phyloP scores from a whole-genome alignment of 331 rosid genomes.

The Quercus phellos region DNA sequence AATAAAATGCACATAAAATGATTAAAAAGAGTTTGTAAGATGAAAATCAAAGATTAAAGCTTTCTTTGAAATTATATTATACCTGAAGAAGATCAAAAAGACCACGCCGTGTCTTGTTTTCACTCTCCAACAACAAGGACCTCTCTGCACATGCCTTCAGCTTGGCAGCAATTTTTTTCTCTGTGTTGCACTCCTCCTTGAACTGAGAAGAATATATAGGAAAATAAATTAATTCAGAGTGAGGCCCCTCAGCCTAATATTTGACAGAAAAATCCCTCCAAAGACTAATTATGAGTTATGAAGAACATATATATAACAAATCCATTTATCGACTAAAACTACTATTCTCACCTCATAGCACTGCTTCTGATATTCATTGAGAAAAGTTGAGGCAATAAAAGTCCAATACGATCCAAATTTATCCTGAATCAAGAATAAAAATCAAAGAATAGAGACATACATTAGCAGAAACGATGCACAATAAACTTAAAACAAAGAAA shows the following conservation, averaged over 20 bases:
- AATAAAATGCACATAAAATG: not conserved
- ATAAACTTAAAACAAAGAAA: not conserved
- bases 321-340: slow-evolving; percentile 3
- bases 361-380: slow-evolving; percentile 59
- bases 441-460: not conserved
- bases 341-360: slow-evolving; percentile 58
- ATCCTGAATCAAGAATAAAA: slow-evolving; percentile 50
- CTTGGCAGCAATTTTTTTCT: slow-evolving; percentile 80
- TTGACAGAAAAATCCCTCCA: not conserved
- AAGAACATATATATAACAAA: not conserved
- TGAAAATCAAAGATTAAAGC: not conserved
- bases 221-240: slow-evolving; percentile 6
- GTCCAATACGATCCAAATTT: slow-evolving; percentile 79
- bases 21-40: not conserved
- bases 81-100: slow-evolving; percentile 89
- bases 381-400: slow-evolving; percentile 64
- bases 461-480: not conserved
- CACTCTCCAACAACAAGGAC: slow-evolving; percentile 53
- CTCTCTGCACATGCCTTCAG: slow-evolving; percentile 57
- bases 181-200: slow-evolving; percentile 87
- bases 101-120: slow-evolving; percentile 44
- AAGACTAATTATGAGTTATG: slow-evolving; percentile 11
- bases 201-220: slow-evolving; percentile 42
- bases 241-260: slow-evolving; percentile 3
- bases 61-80: not conserved